Evolutionary conservation across 2,329 filamentous ascomycete species (phyloP).

Genomic region (Microdochium trichocladiopsis): DNA sequence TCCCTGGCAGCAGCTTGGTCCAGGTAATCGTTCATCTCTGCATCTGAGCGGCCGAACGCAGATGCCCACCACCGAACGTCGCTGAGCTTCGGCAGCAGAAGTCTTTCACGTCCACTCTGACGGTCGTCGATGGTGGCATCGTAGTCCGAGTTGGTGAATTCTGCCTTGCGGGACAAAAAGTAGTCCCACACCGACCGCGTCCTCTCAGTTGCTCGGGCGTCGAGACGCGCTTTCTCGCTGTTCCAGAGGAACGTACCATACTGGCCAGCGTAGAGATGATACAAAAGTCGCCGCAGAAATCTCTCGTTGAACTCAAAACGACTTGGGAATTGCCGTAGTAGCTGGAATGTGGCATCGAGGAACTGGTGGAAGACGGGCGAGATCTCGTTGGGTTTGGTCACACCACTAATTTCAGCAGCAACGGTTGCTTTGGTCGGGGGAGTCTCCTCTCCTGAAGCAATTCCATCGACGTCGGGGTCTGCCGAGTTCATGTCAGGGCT

Average conservation of each 20-base stretch:
- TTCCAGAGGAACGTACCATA: constrained; percentile 97
- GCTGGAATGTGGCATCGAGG: constrained; percentile 86
- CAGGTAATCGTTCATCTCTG: constrained; percentile 80
- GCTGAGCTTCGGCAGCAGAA: constrained; percentile 71
- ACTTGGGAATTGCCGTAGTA: constrained; percentile 76
- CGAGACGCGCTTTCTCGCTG: constrained; percentile 79
- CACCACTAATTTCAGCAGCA: constrained; percentile 47
- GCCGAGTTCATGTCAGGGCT: constrained; percentile 44
- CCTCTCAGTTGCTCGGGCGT: constrained; percentile 59
- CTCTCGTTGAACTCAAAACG: constrained; percentile 96
- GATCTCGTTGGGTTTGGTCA: constrained; percentile 81
- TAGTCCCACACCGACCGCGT: constrained; percentile 95
- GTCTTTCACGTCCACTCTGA: constrained; percentile 68
- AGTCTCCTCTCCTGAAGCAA: constrained; percentile 19
- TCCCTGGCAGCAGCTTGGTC: constrained; percentile 43
- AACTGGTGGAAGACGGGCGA: constrained; percentile 98
- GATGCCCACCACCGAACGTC: constrained; percentile 94
- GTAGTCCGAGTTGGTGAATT: constrained; percentile 80
- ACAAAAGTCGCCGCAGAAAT: constrained; percentile 80
- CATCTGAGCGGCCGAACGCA: constrained; percentile 75
- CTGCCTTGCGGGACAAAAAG: constrained; percentile 71
- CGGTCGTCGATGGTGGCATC: constrained; percentile 71
- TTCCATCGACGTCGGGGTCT: constrained; percentile 42
- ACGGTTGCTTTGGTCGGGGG: constrained; percentile 24
- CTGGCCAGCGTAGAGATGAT: constrained; percentile 92